Percentiles rank a stretch among this genome's conserved stretches.
phyloP scores from a whole-genome alignment of 495 filamentous ascomycete genomes.

The Xylaria cubensis region DNA sequence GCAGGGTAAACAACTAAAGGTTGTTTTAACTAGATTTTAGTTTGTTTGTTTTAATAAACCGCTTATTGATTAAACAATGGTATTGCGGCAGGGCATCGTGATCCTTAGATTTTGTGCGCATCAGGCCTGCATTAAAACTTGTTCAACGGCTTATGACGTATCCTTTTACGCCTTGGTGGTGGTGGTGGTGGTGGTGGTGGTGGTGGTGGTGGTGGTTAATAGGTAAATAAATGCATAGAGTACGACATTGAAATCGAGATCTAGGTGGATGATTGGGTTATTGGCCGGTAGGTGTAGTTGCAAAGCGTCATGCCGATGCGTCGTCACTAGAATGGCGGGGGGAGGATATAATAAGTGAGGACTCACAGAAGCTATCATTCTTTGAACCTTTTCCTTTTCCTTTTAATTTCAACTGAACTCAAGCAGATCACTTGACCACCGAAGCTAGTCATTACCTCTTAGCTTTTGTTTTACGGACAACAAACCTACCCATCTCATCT shows the following conservation, averaged over 20 bases:
- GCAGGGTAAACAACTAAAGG: too few relatives aligned
- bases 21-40: not conserved
- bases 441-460: not conserved
- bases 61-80: not conserved
- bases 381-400: too few relatives aligned
- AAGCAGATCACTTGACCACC: not conserved
- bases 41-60: not conserved
- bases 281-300: not conserved
- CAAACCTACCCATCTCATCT: not conserved
- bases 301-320: not conserved
- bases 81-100: not conserved
- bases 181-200: not conserved
- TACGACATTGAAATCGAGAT: slow-evolving; percentile 30
- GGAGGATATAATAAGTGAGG: not conserved
- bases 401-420: not conserved
- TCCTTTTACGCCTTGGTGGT: not conserved
- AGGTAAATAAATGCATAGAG: not conserved
- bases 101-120: not conserved
- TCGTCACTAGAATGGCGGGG: not conserved
- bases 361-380: not conserved
- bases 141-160: not conserved
- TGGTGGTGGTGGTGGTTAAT: not conserved
- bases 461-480: not conserved
- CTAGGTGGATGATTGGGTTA: not conserved
- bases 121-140: not conserved